phyloP scores from a whole-genome alignment of 2,329 filamentous ascomycete genomes.

The Aschersonia sp. region DNA sequence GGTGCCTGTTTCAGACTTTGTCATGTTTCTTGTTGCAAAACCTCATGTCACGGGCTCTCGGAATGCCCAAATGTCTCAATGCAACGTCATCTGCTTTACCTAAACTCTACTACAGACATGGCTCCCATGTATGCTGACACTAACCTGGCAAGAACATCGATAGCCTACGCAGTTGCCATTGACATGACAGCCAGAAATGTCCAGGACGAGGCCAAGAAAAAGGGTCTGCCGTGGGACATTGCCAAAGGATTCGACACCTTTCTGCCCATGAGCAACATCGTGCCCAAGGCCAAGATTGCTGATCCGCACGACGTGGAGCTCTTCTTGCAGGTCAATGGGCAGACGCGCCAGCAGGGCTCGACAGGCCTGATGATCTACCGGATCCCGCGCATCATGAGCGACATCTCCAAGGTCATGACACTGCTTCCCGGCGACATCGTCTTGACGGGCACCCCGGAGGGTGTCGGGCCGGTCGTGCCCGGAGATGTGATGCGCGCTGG shows the following conservation, averaged over 20 bases:
- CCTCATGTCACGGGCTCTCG: not conserved
- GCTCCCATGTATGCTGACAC: no score
- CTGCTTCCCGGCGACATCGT: slow-evolving; percentile 85
- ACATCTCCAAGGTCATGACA: slow-evolving; percentile 92
- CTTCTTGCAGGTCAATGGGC: slow-evolving; percentile 70
- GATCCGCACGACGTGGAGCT: slow-evolving; percentile 83
- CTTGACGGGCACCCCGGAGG: slow-evolving; percentile 93
- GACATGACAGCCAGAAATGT: slow-evolving; percentile 96
- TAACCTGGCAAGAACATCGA: not conserved
- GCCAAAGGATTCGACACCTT: slow-evolving; percentile 98
- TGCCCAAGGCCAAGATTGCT: slow-evolving; percentile 64
- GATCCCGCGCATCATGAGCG: slow-evolving; percentile 74
- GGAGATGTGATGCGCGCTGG: slow-evolving; percentile 83
- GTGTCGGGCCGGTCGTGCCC: slow-evolving; percentile 71
- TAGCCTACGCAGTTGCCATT: slow-evolving; percentile 79
- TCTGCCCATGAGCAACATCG: slow-evolving; percentile 69
- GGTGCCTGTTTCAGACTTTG: not conserved
- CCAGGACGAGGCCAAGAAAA: slow-evolving; percentile 93
- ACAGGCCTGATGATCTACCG: slow-evolving; percentile 91
- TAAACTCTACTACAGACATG: no score
- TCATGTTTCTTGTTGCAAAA: not conserved
- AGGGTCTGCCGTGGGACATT: slow-evolving; percentile 86
- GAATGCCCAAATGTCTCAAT: no score
- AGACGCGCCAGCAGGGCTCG: slow-evolving; percentile 67
- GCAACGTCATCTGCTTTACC: no score